phyloP scores from a whole-genome alignment of 441 rosid genomes.

The Brassica hybrid region DNA sequence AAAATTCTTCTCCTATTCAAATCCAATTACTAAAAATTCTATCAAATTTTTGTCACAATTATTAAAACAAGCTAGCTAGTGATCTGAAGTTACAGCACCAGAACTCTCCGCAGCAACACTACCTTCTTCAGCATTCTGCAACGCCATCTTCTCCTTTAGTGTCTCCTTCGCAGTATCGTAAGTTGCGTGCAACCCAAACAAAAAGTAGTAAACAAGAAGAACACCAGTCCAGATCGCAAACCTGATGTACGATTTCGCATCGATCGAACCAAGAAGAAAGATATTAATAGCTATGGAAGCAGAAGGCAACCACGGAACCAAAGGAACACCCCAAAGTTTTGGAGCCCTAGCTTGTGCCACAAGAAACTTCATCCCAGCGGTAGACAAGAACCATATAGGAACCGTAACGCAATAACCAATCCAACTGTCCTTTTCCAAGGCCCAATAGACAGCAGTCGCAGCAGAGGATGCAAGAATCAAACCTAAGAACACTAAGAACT shows the following conservation, averaged over 20 bases:
- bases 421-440: conserved; percentile 51
- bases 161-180: conserved; percentile 64
- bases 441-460: conserved; percentile 64
- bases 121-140: conserved; percentile 60
- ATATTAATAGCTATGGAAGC: conserved; percentile 67
- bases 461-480: conserved; percentile 60
- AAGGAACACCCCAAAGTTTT: conserved; percentile 74
- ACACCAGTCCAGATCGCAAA: conserved; percentile 67
- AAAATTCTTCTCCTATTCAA: background rate
- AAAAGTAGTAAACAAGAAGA: conserved; percentile 65
- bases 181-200: conserved; percentile 76
- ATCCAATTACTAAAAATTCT: background rate
- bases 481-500: conserved; percentile 48
- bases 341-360: conserved; percentile 75
- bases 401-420: conserved; percentile 59
- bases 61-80: conserved; percentile 20
- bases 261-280: conserved; percentile 76
- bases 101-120: conserved; percentile 21
- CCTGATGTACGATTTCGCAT: conserved; percentile 52
- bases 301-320: conserved; percentile 87
- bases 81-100: background rate
- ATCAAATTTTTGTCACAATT: background rate
- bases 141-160: conserved; percentile 26
- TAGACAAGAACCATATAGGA: conserved; percentile 67
- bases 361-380: conserved; percentile 47